A percentile compares a stretch with the other conserved stretches of the same genome.
phyloP scores from a whole-genome alignment of 805 yeast genomes.

The Citeromyces matritensis region DNA sequence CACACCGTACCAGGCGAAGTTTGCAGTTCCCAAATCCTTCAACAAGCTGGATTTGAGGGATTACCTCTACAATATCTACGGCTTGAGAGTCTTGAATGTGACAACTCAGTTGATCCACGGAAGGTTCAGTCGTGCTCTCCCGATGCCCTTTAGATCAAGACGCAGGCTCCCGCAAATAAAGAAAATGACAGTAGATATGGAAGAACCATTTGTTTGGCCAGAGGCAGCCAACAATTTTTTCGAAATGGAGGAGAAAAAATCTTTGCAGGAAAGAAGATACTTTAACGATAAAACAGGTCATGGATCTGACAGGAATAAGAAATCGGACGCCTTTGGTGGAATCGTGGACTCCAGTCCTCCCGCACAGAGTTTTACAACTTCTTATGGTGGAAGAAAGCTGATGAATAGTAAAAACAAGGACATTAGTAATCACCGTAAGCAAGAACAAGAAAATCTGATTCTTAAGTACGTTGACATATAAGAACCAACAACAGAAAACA shows the following conservation, averaged over 20 bases:
- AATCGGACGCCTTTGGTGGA: slow-evolving; percentile 66
- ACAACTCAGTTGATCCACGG: slow-evolving; percentile 78
- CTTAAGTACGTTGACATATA: slow-evolving; percentile 22
- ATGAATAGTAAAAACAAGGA: slow-evolving; percentile 21
- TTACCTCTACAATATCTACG: slow-evolving; percentile 81
- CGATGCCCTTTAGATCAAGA: slow-evolving; percentile 46
- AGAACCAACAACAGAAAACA: slow-evolving; percentile 12
- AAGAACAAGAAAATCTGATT: slow-evolving; percentile 20
- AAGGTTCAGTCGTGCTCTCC: slow-evolving; percentile 38
- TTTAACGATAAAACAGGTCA: slow-evolving; percentile 30
- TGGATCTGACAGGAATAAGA: slow-evolving; percentile 60
- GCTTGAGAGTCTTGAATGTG: slow-evolving; percentile 76
- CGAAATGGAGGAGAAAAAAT: slow-evolving; percentile 14
- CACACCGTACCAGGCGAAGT: slow-evolving; percentile 94
- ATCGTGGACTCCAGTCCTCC: slow-evolving; percentile 34
- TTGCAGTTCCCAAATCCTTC: slow-evolving; percentile 85
- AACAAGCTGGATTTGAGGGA: slow-evolving; percentile 92
- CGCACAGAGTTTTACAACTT: slow-evolving; percentile 55
- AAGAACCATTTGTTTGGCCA: slow-evolving; percentile 95
- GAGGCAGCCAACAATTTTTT: slow-evolving; percentile 26
- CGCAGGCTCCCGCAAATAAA: slow-evolving; percentile 70
- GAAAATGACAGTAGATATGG: slow-evolving; percentile 95
- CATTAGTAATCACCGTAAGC: slow-evolving; percentile 10
- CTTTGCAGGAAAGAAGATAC: slow-evolving; percentile 32
- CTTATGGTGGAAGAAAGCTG: slow-evolving; percentile 26